A percentile compares a stretch with the other conserved stretches of the same genome.
These are phyloP conservation scores for Solanum pinnatisectum DNA, from an alignment of 257 asterid species.

Conservation along the genomic window DNA sequence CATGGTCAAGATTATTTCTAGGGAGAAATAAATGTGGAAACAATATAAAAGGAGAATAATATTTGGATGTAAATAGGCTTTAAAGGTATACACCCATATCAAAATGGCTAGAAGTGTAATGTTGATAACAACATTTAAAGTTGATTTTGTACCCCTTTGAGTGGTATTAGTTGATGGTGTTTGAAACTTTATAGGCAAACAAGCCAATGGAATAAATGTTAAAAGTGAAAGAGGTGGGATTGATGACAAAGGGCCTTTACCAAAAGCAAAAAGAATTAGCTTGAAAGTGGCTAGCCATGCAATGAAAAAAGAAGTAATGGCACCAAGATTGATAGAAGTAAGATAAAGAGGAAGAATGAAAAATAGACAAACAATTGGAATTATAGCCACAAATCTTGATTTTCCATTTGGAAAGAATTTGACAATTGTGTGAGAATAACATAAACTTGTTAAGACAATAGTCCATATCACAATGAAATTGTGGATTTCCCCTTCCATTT, in stretches of 20 bases:
- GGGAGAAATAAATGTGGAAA: not conserved
- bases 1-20: not conserved
- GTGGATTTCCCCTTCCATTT: slow-evolving; percentile 44
- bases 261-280: slow-evolving; percentile 36
- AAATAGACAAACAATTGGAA: slow-evolving; percentile 32
- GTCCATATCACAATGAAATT: slow-evolving; percentile 35
- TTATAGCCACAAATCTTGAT: slow-evolving; percentile 16
- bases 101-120: slow-evolving; percentile 1
- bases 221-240: slow-evolving; percentile 21
- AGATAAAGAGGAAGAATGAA: slow-evolving; percentile 25
- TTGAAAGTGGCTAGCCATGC: slow-evolving; percentile 59
- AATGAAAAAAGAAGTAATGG: slow-evolving; percentile 27
- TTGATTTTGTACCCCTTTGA: not conserved
- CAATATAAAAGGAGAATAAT: slow-evolving; percentile 9
- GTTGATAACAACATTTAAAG: slow-evolving; percentile 10
- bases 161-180: not conserved
- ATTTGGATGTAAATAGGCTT: slow-evolving; percentile 7
- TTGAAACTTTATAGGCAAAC: slow-evolving; percentile 38
- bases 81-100: not conserved
- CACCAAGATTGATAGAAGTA: slow-evolving; percentile 29
- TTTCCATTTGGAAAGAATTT: slow-evolving; percentile 17
- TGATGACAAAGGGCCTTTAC: slow-evolving; percentile 30
- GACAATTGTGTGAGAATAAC: slow-evolving; percentile 23
- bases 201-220: slow-evolving; percentile 38
- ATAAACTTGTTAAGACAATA: slow-evolving; percentile 19